phyloP scores from a whole-genome alignment of 495 filamentous ascomycete genomes.

The Aspergillus bertholletiae region DNA sequence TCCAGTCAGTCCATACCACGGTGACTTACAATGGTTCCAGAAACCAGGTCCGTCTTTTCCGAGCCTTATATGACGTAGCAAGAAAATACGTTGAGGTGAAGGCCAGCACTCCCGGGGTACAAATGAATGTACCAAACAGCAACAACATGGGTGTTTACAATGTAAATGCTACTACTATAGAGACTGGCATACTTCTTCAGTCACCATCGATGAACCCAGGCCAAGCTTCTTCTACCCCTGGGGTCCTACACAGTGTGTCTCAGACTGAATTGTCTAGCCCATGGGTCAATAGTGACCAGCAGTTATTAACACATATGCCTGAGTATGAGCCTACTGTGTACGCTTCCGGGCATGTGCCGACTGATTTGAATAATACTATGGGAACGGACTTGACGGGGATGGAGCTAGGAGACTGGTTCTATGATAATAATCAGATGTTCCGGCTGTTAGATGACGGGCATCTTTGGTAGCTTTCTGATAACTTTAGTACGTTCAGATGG shows the following conservation, averaged over 20 bases:
- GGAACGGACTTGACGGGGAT: slow-evolving; percentile 12
- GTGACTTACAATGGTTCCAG: background rate
- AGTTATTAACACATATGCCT: background rate
- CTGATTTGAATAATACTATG: slow-evolving; percentile 7
- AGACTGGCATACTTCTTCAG: background rate
- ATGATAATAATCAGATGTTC: slow-evolving; percentile 10
- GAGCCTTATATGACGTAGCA: slow-evolving; percentile 13
- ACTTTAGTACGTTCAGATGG: background rate
- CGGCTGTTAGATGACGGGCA: slow-evolving; percentile 7
- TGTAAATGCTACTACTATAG: background rate
- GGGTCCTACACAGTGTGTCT: background rate
- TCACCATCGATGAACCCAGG: background rate
- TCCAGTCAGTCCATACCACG: slow-evolving; percentile 5
- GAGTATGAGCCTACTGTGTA: background rate
- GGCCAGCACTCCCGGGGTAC: slow-evolving; percentile 2
- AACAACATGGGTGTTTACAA: background rate
- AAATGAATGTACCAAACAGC: background rate
- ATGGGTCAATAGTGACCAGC: background rate
- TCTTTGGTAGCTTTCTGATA: background rate
- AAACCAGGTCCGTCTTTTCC: slow-evolving; percentile 11
- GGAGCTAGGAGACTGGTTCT: slow-evolving; percentile 16
- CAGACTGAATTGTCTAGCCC: background rate
- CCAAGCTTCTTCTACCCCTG: background rate
- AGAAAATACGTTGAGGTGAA: slow-evolving; percentile 12
- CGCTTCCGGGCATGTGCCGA: slow-evolving; percentile 1